Evolutionary conservation across 148 eudicot species (phyloP).

Genomic region (Bassia scoparia): DNA sequence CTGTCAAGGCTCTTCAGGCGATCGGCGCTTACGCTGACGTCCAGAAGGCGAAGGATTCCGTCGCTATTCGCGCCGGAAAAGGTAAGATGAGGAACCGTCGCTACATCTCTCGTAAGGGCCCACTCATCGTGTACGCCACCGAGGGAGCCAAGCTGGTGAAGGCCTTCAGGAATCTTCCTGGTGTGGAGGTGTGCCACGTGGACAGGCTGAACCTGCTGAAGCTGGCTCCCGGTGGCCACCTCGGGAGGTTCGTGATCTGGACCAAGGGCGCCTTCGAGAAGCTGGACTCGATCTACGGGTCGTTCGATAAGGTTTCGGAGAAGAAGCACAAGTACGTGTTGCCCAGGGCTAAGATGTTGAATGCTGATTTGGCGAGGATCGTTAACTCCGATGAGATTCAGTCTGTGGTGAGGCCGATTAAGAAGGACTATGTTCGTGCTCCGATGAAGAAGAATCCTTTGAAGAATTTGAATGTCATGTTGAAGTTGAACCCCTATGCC

Average conservation of each 20-base stretch:
- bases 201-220: slow-evolving; percentile 65
- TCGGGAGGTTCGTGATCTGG: slow-evolving; percentile 83
- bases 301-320: slow-evolving; percentile 64
- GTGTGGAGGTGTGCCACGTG: slow-evolving; percentile 67
- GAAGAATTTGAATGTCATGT: slow-evolving; percentile 62
- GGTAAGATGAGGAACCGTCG: slow-evolving; percentile 84
- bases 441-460: slow-evolving; percentile 82
- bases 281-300: slow-evolving; percentile 66
- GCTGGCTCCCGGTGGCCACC: slow-evolving; percentile 87
- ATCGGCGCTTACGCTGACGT: slow-evolving; percentile 65
- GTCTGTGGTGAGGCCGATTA: slow-evolving; percentile 70
- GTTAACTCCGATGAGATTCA: slow-evolving; percentile 85
- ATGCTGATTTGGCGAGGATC: slow-evolving; percentile 79
- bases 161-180: slow-evolving; percentile 76
- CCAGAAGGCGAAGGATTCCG: slow-evolving; percentile 70
- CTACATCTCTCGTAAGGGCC: slow-evolving; percentile 65
- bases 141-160: slow-evolving; percentile 73
- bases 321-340: slow-evolving; percentile 68
- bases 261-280: slow-evolving; percentile 82
- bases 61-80: slow-evolving; percentile 55
- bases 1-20: slow-evolving; percentile 51
- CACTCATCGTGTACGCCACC: slow-evolving; percentile 63
- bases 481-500: slow-evolving; percentile 82
- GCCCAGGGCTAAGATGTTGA: slow-evolving; percentile 77
- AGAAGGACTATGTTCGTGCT: slow-evolving; percentile 63